Evolutionary conservation across 768 basidiomycete species (phyloP), one percentile per base, ranked within the genome.

Genomic region (Lentinula aciculospora): DNA sequence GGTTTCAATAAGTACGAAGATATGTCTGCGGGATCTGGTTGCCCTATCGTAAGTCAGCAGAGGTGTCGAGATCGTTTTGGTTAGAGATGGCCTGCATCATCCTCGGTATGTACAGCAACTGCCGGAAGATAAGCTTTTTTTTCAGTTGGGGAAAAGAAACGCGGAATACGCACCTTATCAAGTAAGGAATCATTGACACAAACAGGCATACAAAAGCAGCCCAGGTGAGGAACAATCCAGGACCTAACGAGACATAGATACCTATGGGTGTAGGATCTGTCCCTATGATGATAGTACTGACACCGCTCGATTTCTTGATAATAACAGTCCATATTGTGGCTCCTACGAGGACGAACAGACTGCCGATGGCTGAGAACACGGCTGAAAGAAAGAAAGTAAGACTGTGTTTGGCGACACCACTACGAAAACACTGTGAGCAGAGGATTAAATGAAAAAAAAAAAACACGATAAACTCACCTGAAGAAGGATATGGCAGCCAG

Each of bases 41-140:
- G 17, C n/a, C 42, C 42, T 44, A 39, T 39, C 37, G 5, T 12
- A 39, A 12, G 37, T 17, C 5, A 39, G 17, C 13, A 15, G 17
- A 44, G 17, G 21, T 23, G 21, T 12, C 42, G 21, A 44, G 21
- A 23, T 21, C 7, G 21, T 21, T 44, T 17, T 19, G 19, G 42
- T 21, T 23, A 9, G 42, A 21, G 42, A 44, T 44, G 42, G 19
- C 42, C 42, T 10, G 51, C 23, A 53, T 74, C 66, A 88, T 72
- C 88, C 86, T 61, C 88, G 83, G 73, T 78, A 92, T 55, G 90
- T 92, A 72, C 88, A 91, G 65, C 88, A 92, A 63, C 89, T 92
- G 61, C n/a, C 42, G 34, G 36, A 46, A 19, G 9, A n/a, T 46
- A 32, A 56, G 45, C 4, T 9, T 19, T 15, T 2, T 21, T 21